Conservation (phyloP, 1,284 basidiomycete genomes). For the Marasmius fiardii region DNA sequence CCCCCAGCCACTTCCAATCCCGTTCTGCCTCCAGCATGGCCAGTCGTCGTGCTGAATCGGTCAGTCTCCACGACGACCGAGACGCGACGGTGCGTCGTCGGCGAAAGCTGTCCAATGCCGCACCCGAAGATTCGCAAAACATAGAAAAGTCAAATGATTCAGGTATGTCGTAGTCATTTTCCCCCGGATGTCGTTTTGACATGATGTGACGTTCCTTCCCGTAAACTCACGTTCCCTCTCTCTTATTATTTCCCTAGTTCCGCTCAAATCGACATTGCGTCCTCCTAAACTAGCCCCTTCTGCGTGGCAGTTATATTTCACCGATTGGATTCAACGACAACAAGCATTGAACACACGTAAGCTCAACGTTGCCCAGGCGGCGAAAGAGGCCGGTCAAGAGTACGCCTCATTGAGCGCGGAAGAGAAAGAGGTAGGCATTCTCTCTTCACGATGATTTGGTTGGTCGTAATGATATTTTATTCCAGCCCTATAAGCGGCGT, state of each 20-base stretch:
- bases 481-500: constrained; percentile 76
- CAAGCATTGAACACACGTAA: constrained; percentile 78
- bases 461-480: constrained; percentile 23
- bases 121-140: constrained; percentile 22
- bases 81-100: constrained; percentile 69
- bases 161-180: constrained; percentile 30
- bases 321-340: constrained; percentile 91
- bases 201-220: background rate
- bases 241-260: constrained; percentile 30
- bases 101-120: constrained; percentile 27
- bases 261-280: constrained; percentile 67
- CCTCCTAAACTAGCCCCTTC: constrained; percentile 93
- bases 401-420: constrained; percentile 78
- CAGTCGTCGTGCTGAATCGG: constrained; percentile 63
- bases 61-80: constrained; percentile 56
- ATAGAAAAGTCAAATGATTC: constrained; percentile 30
- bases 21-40: constrained; percentile 45
- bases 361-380: constrained; percentile 93
- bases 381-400: constrained; percentile 91
- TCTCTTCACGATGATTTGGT: constrained; percentile 26
- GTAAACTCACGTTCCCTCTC: background rate
- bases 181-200: background rate
- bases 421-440: constrained; percentile 71
- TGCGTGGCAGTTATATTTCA: constrained; percentile 97
- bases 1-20: constrained; percentile 40